Evolutionary conservation across 202 grass and related monocot species (phyloP).

Genomic region (Saccharum hybrid): DNA sequence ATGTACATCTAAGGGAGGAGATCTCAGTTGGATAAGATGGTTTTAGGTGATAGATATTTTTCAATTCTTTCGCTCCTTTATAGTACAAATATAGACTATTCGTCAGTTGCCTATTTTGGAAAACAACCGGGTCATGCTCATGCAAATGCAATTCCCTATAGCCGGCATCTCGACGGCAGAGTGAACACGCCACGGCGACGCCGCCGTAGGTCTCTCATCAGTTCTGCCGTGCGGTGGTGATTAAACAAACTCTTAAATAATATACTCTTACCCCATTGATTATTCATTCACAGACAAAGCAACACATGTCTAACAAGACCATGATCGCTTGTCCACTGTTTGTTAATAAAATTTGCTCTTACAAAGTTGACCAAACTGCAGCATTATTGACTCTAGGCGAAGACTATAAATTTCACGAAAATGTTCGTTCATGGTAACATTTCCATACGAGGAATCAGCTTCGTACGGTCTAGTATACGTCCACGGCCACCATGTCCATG

Average conservation of each 20-base stretch:
- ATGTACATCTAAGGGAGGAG: too few species aligned
- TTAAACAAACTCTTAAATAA: neutral
- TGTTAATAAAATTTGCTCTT: neutral
- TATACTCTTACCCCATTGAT: neutral
- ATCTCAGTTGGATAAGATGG: too few species aligned
- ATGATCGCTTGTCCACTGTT: too few species aligned
- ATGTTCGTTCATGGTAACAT: neutral
- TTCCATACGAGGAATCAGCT: neutral
- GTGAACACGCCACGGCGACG: conserved; percentile 22
- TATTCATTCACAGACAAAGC: neutral
- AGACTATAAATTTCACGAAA: conserved; percentile 23
- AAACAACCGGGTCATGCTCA: neutral
- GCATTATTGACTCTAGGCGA: neutral
- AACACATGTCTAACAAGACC: neutral
- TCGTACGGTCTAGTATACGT: neutral
- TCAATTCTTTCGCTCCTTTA: too few species aligned
- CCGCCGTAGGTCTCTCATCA: neutral
- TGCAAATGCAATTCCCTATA: neutral
- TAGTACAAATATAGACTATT: too few species aligned
- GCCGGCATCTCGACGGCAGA: neutral
- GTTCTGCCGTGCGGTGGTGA: neutral
- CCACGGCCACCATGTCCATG: conserved; percentile 38
- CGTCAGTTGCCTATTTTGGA: too few species aligned
- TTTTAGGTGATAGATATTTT: too few species aligned
- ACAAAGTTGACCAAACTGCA: conserved; percentile 19